Conservation (phyloP, 2,329 filamentous ascomycete genomes). For the Trichophyton mentagrophytes region DNA sequence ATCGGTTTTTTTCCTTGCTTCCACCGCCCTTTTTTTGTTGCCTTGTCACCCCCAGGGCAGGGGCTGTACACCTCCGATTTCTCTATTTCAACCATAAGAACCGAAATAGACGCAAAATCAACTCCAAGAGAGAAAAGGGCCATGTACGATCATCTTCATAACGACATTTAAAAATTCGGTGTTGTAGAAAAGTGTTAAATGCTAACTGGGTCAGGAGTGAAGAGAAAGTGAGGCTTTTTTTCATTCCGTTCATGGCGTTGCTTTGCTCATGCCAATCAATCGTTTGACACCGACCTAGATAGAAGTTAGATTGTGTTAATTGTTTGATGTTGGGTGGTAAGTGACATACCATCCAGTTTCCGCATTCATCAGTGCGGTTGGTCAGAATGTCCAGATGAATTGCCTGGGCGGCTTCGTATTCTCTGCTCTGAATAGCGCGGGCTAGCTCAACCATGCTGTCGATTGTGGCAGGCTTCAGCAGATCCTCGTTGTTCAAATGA, state of each 20-base stretch:
- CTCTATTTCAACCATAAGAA: background rate
- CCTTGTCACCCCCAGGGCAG: background rate
- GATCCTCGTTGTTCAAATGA: constrained; percentile 88
- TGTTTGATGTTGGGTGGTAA: background rate
- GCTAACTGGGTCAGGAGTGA: background rate
- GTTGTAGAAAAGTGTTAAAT: background rate
- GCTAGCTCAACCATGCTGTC: constrained; percentile 40
- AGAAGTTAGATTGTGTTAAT: background rate
- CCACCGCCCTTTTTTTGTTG: background rate
- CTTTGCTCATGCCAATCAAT: constrained; percentile 66
- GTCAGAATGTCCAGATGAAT: constrained; percentile 65
- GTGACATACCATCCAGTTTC: constrained; percentile 69
- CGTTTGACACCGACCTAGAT: constrained; percentile 60
- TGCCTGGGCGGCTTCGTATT: constrained; percentile 54
- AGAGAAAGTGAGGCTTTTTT: background rate
- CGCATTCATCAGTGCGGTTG: constrained; percentile 67
- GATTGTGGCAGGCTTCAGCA: constrained; percentile 62
- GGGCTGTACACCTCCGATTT: background rate
- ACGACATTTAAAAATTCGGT: background rate
- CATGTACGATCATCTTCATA: constrained; percentile 1
- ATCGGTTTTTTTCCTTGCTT: background rate
- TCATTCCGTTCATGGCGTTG: constrained; percentile 42
- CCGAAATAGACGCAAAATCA: background rate
- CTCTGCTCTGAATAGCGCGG: constrained; percentile 51
- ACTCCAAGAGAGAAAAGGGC: background rate